Evolutionary conservation across 768 basidiomycete genomes (phyloP), one percentile per base, ranked within the genome.

Genomic region (Lepiota brunneoincarnata): DNA sequence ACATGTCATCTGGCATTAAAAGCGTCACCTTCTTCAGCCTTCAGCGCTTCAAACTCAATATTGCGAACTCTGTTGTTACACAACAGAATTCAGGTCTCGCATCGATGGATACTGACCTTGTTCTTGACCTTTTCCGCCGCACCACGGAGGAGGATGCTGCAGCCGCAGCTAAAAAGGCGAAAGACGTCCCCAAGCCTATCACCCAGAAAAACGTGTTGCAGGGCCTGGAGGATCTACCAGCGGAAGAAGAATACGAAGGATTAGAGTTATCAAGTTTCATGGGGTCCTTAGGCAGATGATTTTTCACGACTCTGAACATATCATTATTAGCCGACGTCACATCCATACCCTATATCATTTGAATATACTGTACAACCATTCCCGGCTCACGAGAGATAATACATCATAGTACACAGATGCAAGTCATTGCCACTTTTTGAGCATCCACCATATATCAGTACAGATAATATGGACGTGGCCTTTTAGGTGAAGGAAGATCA

Each of bases 21-120:
- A n/a, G 58, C 57, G 26, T 61, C 59, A 38, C 38, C 26, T 17
- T 51, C 17, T 40, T 3, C 67, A 98, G 96, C 34, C 69, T 99
- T 58, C 97, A 99, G 79, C 91, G 94, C 46, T 99, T 99, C 82
- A 99, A 99, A 69, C 79, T 98, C 62, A 98, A 98, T 62, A 96
- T 99, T 61, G 97, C 97, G 26, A 87, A 92, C 60, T 93, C 97
- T 6, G 86, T 99, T 55, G 92, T 99, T 46, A 98, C 93, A 1
- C 95, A 99, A 67, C 95, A 99, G 67, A 99, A 99, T 66, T 82
- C 96, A 1, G 94, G 93, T 18, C 72, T 99, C 44, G 76, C 86
- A 1, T 93, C 93, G 2, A 98, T 99, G 95, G 95, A 96, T 63
- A 98, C 97, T 0, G 94, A 98, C 65, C 85, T 94, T 51, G 95